These are phyloP conservation scores for Scedosporium minutisporum DNA, from an alignment of 2,329 filamentous ascomycete species.

Conservation along the genomic window DNA sequence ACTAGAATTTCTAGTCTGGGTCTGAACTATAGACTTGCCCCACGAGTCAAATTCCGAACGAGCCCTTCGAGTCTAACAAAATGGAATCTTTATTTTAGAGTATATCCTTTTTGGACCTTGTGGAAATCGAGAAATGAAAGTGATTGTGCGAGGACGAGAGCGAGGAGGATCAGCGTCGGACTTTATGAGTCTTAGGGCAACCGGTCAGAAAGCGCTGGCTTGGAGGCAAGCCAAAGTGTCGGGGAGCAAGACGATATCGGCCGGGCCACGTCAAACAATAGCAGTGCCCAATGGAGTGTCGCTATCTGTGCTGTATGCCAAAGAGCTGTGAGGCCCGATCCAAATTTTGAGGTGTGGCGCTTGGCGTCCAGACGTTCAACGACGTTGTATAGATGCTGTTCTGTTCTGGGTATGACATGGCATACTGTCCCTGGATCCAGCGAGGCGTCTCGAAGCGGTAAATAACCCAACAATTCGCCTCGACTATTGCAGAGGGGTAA, in stretches of 20 bases:
- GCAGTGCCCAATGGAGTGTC: conserved; percentile 1
- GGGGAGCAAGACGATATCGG: not conserved
- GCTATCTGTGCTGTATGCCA: not conserved
- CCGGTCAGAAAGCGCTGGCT: not conserved
- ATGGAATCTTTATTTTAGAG: not conserved
- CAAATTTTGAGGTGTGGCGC: not conserved
- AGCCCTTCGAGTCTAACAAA: not conserved
- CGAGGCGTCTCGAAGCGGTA: not conserved
- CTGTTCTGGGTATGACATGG: not conserved
- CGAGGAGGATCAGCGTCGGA: not conserved
- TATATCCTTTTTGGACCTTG: not conserved
- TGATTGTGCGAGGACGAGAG: not conserved
- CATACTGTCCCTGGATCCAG: not conserved
- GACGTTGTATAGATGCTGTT: not conserved
- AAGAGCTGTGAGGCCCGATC: not conserved
- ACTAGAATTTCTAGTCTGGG: not conserved
- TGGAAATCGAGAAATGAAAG: not conserved
- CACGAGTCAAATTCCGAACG: not conserved
- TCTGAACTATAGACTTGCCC: not conserved
- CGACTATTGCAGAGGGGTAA: not conserved
- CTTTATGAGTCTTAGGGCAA: conserved; percentile 4
- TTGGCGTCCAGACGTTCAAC: not conserved
- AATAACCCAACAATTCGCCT: not conserved
- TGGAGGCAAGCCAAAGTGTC: not conserved
- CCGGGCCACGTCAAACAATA: conserved; percentile 6